phyloP scores from a whole-genome alignment of 495 filamentous ascomycete species.

The Bathelium albidoporum region DNA sequence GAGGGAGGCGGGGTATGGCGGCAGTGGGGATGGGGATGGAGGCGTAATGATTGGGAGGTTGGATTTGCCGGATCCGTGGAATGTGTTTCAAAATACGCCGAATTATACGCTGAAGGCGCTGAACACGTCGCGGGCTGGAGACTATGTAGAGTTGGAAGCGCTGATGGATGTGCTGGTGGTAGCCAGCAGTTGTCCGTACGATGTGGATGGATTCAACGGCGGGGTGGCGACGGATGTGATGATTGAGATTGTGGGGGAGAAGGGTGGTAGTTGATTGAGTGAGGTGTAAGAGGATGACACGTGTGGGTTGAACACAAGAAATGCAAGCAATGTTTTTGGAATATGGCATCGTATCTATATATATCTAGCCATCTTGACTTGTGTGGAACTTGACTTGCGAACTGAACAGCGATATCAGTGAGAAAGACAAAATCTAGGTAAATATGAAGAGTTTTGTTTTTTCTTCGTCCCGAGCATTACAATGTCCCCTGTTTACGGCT shows the following conservation, averaged over 20 bases:
- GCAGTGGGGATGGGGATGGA: not conserved
- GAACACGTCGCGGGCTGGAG: slow-evolving; percentile 27
- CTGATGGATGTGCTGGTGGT: slow-evolving; percentile 28
- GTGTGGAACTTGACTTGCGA: too few species aligned
- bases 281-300: not conserved
- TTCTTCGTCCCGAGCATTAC: too few species aligned
- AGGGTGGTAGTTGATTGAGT: not conserved
- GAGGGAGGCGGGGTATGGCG: slow-evolving; percentile 22
- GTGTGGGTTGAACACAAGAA: not conserved
- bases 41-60: not conserved
- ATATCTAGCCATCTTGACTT: too few species aligned
- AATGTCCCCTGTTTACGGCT: too few species aligned
- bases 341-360: too few species aligned
- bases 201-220: slow-evolving; percentile 32
- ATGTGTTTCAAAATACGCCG: slow-evolving; percentile 34
- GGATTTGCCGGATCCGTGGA: slow-evolving; percentile 27
- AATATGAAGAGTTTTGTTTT: too few species aligned
- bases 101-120: slow-evolving; percentile 31
- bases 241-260: slow-evolving; percentile 20
- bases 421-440: too few species aligned
- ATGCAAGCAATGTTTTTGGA: too few species aligned
- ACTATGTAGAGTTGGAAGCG: slow-evolving; percentile 34
- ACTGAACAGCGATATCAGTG: too few species aligned
- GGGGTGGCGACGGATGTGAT: slow-evolving; percentile 31
- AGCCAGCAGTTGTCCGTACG: slow-evolving; percentile 33